Evolutionary conservation across 129 eudicot species (phyloP).

Genomic region (Centrapalus pauciflorus): DNA sequence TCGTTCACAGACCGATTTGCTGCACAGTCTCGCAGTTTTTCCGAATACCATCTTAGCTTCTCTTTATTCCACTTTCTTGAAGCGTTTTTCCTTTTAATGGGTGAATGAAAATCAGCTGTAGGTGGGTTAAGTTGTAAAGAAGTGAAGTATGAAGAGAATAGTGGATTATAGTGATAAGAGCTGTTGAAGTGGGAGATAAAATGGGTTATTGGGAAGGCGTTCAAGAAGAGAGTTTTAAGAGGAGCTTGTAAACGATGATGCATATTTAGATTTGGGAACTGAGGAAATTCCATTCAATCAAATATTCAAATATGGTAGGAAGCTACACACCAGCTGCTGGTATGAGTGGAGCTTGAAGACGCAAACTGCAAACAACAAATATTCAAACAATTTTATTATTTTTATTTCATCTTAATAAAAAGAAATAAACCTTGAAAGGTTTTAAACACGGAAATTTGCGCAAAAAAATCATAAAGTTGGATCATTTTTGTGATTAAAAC

Average conservation of each 20-base stretch:
- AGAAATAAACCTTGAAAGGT: too few species aligned
- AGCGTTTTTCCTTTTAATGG: slow-evolving; percentile 4
- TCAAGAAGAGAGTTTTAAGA: slow-evolving; percentile 12
- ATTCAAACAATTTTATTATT: too few species aligned
- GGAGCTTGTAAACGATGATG: slow-evolving; percentile 18
- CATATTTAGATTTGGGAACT: slow-evolving; percentile 19
- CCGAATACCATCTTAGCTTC: slow-evolving; percentile 31
- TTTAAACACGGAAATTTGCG: too few species aligned
- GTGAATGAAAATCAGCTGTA: background rate
- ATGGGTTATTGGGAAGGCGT: slow-evolving; percentile 11
- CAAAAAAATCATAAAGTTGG: too few species aligned
- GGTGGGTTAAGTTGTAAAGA: slow-evolving; percentile 10
- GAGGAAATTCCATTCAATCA: slow-evolving; percentile 23
- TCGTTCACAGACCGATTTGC: slow-evolving; percentile 22
- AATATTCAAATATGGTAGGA: too few species aligned
- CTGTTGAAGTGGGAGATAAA: background rate
- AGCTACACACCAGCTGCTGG: slow-evolving; percentile 5
- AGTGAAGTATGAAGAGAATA: slow-evolving; percentile 18
- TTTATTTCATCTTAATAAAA: too few species aligned
- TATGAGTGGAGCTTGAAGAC: slow-evolving; percentile 14
- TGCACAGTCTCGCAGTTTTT: slow-evolving; percentile 29
- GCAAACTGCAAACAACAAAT: too few species aligned
- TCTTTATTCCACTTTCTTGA: slow-evolving; percentile 25
- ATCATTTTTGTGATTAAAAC: too few species aligned
- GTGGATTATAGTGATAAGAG: background rate